Conservation (phyloP, 768 basidiomycete species). For the Auricularia heimuer region DNA sequence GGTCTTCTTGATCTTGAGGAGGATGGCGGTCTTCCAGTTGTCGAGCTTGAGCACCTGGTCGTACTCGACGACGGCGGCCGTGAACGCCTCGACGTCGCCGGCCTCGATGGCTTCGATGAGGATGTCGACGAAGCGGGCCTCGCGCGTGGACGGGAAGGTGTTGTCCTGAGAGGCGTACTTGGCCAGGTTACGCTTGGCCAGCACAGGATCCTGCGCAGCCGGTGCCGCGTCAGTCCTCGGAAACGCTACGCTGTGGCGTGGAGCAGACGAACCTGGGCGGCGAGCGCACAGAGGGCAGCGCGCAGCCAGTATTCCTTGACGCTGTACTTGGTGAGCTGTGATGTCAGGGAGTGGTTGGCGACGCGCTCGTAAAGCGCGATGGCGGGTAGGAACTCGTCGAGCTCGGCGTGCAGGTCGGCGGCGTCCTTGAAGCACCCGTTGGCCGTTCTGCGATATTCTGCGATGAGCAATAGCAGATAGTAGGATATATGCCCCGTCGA, state of each 20-base stretch:
- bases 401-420: conserved; percentile 85
- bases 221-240: background rate
- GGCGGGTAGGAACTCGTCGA: conserved; percentile 77
- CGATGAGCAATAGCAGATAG: conserved; percentile 3
- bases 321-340: conserved; percentile 89
- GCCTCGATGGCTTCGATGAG: conserved; percentile 70
- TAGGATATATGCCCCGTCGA: conserved; percentile 7
- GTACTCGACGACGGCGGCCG: conserved; percentile 79
- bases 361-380: conserved; percentile 87
- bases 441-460: conserved; percentile 55
- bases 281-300: conserved; percentile 78
- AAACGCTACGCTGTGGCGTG: background rate
- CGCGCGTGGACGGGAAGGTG: conserved; percentile 79
- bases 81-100: conserved; percentile 66
- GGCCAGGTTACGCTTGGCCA: conserved; percentile 66
- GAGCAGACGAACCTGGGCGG: conserved; percentile 56
- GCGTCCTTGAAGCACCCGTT: conserved; percentile 95
- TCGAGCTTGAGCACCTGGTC: conserved; percentile 90
- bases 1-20: conserved; percentile 82
- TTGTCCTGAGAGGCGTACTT: conserved; percentile 76
- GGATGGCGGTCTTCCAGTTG: conserved; percentile 88
- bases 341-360: conserved; percentile 69
- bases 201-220: conserved; percentile 62
- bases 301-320: conserved; percentile 97
- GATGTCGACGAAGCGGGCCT: conserved; percentile 76